Percentiles rank a stretch among this genome's conserved stretches.
Evolutionary conservation across 192 early-diverging fungal genomes (phyloP).

Genomic region (Coemansia erecta): DNA sequence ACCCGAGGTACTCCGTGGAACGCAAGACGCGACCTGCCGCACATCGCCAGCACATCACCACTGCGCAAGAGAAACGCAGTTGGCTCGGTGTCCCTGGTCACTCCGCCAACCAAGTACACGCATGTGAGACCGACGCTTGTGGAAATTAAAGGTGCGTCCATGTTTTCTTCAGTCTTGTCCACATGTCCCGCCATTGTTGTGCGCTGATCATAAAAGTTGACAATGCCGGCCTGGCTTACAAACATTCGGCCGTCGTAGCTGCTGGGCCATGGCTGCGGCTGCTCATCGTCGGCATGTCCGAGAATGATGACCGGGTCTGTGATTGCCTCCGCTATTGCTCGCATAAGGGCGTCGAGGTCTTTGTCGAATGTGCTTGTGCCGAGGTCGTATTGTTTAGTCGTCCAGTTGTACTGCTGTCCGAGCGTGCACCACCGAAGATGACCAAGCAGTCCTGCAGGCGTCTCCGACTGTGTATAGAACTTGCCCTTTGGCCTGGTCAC

Average conservation of each 20-base stretch:
- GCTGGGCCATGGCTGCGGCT: constrained; percentile 41
- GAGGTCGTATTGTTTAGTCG: constrained; percentile 69
- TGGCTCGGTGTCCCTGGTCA: constrained; percentile 65
- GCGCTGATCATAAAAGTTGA: constrained; percentile 87
- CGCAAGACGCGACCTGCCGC: constrained; percentile 65
- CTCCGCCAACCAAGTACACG: constrained; percentile 79
- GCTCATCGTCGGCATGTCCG: not conserved
- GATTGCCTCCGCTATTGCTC: constrained; percentile 64
- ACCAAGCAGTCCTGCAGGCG: constrained; percentile 14
- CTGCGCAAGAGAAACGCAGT: constrained; percentile 73
- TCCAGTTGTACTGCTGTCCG: constrained; percentile 81
- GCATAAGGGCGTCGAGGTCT: constrained; percentile 59
- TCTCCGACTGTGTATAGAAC: constrained; percentile 23
- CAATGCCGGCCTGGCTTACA: constrained; percentile 83
- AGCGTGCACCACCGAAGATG: constrained; percentile 72
- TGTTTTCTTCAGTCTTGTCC: constrained; percentile 85
- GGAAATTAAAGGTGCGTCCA: constrained; percentile 80
- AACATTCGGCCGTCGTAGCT: constrained; percentile 59
- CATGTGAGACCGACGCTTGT: constrained; percentile 60
- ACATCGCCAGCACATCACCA: constrained; percentile 90
- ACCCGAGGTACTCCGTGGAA: constrained; percentile 90
- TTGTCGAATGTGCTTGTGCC: constrained; percentile 62
- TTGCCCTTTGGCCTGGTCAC: constrained; percentile 34
- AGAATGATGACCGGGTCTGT: constrained; percentile 43
- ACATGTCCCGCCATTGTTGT: constrained; percentile 91